phyloP scores from a whole-genome alignment of 768 basidiomycete genomes.

The Guyanaporus albipodus region DNA sequence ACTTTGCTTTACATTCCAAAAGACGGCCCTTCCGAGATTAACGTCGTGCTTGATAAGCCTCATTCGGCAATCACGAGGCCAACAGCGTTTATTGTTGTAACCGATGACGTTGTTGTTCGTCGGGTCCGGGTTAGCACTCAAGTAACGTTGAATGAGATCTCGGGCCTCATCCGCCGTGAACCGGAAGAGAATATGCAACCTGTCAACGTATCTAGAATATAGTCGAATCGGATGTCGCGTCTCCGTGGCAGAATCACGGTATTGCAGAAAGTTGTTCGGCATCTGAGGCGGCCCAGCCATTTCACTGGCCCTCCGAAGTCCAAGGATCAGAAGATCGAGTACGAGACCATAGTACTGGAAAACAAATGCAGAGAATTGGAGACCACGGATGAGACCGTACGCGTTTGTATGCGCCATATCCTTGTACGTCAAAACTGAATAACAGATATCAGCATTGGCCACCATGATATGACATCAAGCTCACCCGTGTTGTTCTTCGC shows the following conservation, averaged over 20 bases:
- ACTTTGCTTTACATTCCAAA: slow-evolving; percentile 99
- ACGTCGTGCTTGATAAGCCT: slow-evolving; percentile 99
- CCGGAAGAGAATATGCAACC: slow-evolving; percentile 93
- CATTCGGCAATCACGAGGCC: slow-evolving; percentile 99
- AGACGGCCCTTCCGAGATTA: slow-evolving; percentile 95
- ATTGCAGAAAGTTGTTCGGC: slow-evolving; percentile 99
- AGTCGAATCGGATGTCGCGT: slow-evolving; percentile 96
- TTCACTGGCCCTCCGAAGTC: slow-evolving; percentile 96
- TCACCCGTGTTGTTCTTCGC: slow-evolving; percentile 93
- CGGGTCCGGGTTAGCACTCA: slow-evolving; percentile 96
- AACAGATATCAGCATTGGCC: slow-evolving; percentile 1
- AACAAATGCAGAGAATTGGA: slow-evolving; percentile 98
- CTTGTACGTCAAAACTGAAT: slow-evolving; percentile 79
- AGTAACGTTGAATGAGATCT: slow-evolving; percentile 96
- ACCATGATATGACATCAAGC: slow-evolving; percentile 6
- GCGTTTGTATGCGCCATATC: slow-evolving; percentile 99
- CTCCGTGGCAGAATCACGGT: slow-evolving; percentile 91
- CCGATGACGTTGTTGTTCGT: slow-evolving; percentile 99
- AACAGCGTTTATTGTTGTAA: slow-evolving; percentile 99
- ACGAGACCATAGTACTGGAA: slow-evolving; percentile 99
- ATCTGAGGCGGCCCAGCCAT: slow-evolving; percentile 98
- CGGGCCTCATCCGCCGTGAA: slow-evolving; percentile 97
- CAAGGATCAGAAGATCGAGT: slow-evolving; percentile 91
- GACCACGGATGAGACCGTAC: slow-evolving; percentile 93
- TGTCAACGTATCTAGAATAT: slow-evolving; percentile 95